A percentile compares a stretch with the other conserved stretches of the same genome.
Conservation (phyloP, 768 basidiomycete species). For the Tulasnella sp. region DNA sequence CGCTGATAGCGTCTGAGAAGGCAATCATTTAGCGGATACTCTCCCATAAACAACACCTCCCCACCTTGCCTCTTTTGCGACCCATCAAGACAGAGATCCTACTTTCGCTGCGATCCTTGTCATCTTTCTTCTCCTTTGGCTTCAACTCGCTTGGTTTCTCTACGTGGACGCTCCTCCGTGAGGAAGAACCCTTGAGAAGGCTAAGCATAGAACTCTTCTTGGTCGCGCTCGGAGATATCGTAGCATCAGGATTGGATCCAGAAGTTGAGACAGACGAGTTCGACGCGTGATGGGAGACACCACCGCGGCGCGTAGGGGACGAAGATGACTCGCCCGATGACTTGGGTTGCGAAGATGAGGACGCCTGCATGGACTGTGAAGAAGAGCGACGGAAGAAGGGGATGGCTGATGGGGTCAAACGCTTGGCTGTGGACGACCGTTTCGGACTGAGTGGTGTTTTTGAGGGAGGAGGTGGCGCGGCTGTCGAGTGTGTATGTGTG, state of each 20-base stretch:
- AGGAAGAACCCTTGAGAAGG: constrained; percentile 70
- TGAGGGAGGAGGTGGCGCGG: constrained; percentile 15
- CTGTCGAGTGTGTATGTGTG: constrained; percentile 31
- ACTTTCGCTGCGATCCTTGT: constrained; percentile 79
- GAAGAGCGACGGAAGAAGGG: constrained; percentile 89
- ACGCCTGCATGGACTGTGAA: constrained; percentile 72
- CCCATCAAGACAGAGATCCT: constrained; percentile 80
- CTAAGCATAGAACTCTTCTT: constrained; percentile 78
- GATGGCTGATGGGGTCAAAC: constrained; percentile 83
- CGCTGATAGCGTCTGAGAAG: constrained; percentile 62
- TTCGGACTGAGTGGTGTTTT: constrained; percentile 7
- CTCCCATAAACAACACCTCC: constrained; percentile 18
- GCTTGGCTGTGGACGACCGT: constrained; percentile 36
- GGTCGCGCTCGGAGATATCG: constrained; percentile 28
- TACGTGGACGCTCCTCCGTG: constrained; percentile 60
- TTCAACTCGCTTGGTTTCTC: constrained; percentile 34
- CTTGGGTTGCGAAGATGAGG: constrained; percentile 26
- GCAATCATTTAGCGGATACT: neutral
- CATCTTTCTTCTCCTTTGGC: constrained; percentile 54
- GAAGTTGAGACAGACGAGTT: constrained; percentile 13
- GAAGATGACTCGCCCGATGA: constrained; percentile 24
- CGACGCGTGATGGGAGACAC: constrained; percentile 24
- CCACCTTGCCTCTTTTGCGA: constrained; percentile 82
- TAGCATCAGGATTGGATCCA: constrained; percentile 8
- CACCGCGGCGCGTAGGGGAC: constrained; percentile 36